Evolutionary conservation across 192 early-diverging fungal genomes (phyloP), one percentile per base, ranked within the genome.

Genomic region (Neocallimastix lanati): DNA sequence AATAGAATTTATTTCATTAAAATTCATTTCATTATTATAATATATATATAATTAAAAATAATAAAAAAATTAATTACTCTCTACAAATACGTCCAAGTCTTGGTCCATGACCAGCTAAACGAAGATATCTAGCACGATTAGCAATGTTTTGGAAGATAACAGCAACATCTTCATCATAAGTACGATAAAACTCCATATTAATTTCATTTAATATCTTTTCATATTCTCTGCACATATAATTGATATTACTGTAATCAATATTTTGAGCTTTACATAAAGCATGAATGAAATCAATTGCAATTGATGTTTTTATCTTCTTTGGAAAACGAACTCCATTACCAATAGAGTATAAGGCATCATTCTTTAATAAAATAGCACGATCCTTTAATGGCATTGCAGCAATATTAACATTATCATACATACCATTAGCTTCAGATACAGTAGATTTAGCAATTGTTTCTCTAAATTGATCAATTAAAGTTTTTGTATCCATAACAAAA

Each of bases 81-180:
- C 86, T 83, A n/a, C 88, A 87, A 79, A 96, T 89, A 5, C 87
- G 83, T 0, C 93, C 94, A 29, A 96, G 85, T 82, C 91, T 90
- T 28, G 96, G 97, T 40, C 98, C 96, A 83, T 96, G 92, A n/a
- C 83, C 86, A 15, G 92, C 94, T 28, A 99, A 82, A 14, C 95
- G 90, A 78, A 95, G 89, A 81, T 93, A 99, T 80, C 90, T 87
- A 35, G 95, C 90, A 4, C 95, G 89, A 82, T 90, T 92, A 81
- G 88, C 85, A 35, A 97, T 86, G 78, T 96, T 95, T 37, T 87
- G 85, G 76, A 92, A 78, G 29, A 95, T 93, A 6, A 87, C 84
- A 27, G 82, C 83, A 2, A 93, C 83, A 81, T 97, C 94, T 40
- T 86, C 86, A 80, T 99, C 96, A 82, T 93, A 94, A 33, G 91